Evolutionary conservation across 345 rosid species (phyloP).

Genomic region (Cardamine resedifolia): DNA sequence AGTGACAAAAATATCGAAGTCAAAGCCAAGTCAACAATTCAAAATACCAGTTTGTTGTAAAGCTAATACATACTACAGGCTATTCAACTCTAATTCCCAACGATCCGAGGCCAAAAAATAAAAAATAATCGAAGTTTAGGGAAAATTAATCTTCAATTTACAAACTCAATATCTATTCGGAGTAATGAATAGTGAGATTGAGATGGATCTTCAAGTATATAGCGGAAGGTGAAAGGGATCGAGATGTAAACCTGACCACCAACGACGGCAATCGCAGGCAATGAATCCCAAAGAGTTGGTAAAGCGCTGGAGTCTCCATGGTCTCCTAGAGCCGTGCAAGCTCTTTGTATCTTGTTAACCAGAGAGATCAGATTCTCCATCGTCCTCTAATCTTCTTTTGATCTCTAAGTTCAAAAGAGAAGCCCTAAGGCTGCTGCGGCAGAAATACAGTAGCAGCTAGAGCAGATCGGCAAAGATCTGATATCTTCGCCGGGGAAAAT

Average conservation of each 20-base stretch:
- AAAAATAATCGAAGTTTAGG: background rate
- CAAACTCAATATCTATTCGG: background rate
- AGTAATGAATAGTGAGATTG: background rate
- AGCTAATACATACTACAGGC: background rate
- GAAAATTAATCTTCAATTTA: background rate
- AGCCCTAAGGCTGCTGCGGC: background rate
- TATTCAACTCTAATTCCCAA: conserved; percentile 10
- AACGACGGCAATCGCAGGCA: conserved; percentile 97
- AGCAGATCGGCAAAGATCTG: conserved; percentile 32
- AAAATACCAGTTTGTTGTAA: background rate
- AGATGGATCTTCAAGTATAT: conserved; percentile 10
- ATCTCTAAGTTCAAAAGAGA: background rate
- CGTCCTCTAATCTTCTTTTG: conserved; percentile 17
- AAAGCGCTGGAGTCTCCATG: conserved; percentile 85
- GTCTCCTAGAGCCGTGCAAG: conserved; percentile 99
- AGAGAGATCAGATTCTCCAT: conserved; percentile 95
- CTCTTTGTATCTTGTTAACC: conserved; percentile 97
- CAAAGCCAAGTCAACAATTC: conserved; percentile 30
- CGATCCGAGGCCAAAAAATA: background rate
- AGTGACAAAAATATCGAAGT: conserved; percentile 6
- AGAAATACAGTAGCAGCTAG: background rate
- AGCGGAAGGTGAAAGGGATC: background rate
- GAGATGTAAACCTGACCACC: conserved; percentile 90
- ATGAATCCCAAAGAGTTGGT: conserved; percentile 97
- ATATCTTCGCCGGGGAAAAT: background rate